Evolutionary conservation across 2,329 filamentous ascomycete genomes (phyloP), one percentile per base, ranked within the genome.

Genomic region (Cladobotryum mycophilum): DNA sequence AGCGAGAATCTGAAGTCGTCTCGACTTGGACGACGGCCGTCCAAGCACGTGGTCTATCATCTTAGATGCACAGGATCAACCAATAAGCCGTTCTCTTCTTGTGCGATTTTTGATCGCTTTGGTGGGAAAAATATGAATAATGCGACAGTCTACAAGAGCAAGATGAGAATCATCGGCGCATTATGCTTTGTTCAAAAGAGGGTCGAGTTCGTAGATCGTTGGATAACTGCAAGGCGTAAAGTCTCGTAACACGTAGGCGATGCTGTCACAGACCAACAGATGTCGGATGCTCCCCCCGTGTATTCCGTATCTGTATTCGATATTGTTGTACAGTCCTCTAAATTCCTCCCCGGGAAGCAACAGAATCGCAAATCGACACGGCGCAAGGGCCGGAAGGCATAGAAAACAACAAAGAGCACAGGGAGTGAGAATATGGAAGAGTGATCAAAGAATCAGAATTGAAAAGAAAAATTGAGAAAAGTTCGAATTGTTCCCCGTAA

Each of bases 31-130:
- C 54, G 91, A 96, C 34, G 92, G 92, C 57, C 89, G 84, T 56
- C 92, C 92, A 45, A 97, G 76, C 51, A 96, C 86, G 76, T 97
- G 92, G 70, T 97, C 92, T 83, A 82, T 71, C 80, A 83, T 82
- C 53, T 47, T 59, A 53, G 38, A 38, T 22, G 17, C 5, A 18
- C 3, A 6, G 15, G 30, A 34, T 13, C 11, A 18, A 20, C 40
- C 7, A 42, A 15, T 6, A 11, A 13, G 1, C 15, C 13, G 12
- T 11, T 8, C 8, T 45, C 30, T 45, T 36, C 25, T 11, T 34
- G 7, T 45, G n/a, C 30, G 15, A 35, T 34, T 11, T 11, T 30
- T 30, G 25, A 8, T 30, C 25, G 25, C 9, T 30, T 30, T 30
- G 25, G 25, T 30, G 25, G 25, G 25, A 30, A n/a, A n/a, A n/a